phyloP scores from a whole-genome alignment of 2,329 filamentous ascomycete genomes.

The Cytospora mali region DNA sequence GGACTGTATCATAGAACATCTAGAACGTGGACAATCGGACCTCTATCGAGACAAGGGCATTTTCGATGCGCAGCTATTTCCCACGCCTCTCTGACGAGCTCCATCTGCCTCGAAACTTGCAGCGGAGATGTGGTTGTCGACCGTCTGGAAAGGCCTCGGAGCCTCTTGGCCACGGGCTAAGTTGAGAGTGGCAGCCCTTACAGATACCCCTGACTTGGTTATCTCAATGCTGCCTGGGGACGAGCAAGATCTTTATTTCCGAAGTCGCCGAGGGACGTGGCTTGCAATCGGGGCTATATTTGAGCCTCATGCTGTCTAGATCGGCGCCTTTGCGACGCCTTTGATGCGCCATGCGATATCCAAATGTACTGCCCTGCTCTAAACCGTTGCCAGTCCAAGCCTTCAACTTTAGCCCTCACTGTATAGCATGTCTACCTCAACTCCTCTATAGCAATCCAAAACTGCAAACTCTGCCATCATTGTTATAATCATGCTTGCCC shows the following conservation, averaged over 20 bases:
- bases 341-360: neutral
- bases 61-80: neutral
- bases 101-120: neutral
- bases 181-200: neutral
- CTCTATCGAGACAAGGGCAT: neutral
- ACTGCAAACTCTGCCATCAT: neutral
- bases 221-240: neutral
- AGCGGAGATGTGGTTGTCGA: neutral
- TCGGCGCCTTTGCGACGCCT: no score
- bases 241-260: neutral
- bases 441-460: neutral
- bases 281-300: neutral
- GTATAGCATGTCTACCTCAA: neutral
- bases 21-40: slow-evolving; percentile 20
- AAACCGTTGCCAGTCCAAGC: neutral
- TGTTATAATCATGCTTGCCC: neutral
- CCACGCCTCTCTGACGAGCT: neutral
- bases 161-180: neutral
- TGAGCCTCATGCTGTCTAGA: neutral
- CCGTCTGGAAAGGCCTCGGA: neutral
- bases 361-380: neutral
- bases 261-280: neutral
- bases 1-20: slow-evolving; percentile 27
- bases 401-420: no score
- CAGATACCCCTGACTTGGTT: neutral